phyloP scores from a whole-genome alignment of 345 rosid species.

The Reutealis trisperma region DNA sequence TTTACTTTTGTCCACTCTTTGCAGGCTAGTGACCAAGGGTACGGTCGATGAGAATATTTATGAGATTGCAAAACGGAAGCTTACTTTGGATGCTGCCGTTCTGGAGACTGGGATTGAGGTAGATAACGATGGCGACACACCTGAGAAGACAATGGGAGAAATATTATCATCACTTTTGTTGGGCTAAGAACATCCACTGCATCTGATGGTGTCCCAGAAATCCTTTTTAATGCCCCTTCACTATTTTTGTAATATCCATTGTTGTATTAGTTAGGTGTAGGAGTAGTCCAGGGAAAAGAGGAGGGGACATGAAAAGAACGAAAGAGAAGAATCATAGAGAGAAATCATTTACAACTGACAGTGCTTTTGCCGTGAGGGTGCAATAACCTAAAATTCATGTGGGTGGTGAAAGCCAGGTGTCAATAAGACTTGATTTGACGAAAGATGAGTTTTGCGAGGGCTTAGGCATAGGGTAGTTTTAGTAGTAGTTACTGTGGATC shows the following conservation, averaged over 20 bases:
- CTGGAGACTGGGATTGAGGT: constrained; percentile 72
- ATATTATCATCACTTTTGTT: constrained; percentile 77
- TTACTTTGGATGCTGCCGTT: constrained; percentile 85
- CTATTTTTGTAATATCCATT: neutral
- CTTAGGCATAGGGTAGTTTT: no score
- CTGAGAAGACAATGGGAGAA: constrained; percentile 91
- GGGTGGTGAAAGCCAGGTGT: neutral
- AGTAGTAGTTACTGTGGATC: no score
- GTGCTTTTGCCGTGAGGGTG: neutral
- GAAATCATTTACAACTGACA: constrained; percentile 10
- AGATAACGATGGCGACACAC: constrained; percentile 50
- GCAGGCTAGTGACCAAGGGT: constrained; percentile 84
- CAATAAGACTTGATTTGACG: neutral
- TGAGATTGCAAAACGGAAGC: constrained; percentile 88
- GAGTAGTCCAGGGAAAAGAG: neutral
- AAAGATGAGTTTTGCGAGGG: neutral
- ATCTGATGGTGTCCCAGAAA: neutral
- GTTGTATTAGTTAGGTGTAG: constrained; percentile 18
- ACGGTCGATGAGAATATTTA: constrained; percentile 92
- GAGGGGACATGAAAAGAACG: neutral
- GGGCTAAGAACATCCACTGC: constrained; percentile 14
- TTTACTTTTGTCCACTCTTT: constrained; percentile 14
- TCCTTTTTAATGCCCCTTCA: neutral
- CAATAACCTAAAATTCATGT: neutral
- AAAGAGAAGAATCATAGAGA: neutral